Evolutionary conservation across 1,139 yeast genomes (phyloP), one percentile per base, ranked within the genome.

Genomic region (Ogataea hybrid): DNA sequence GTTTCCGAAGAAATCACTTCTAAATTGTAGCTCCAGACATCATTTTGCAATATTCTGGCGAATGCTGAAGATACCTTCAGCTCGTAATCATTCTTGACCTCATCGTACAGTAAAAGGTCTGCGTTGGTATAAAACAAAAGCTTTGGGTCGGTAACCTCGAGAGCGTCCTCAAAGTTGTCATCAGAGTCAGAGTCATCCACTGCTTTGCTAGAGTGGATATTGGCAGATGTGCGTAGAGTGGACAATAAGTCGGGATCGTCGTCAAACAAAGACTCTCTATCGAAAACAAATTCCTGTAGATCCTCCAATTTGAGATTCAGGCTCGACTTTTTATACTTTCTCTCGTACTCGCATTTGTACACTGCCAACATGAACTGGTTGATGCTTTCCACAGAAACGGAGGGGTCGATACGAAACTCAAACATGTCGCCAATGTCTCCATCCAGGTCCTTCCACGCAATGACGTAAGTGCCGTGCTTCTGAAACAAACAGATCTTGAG

Each of bases 371-470:
- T 77, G 59, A 92, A 92, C 35, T 71, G 69, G 23, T 82, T 83
- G 38, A 87, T 72, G 20, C 81, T 81, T 28, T 67, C 68, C 3
- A 67, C 56, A 23, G 81, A 71, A 7, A 83, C 77, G n/a, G 73
- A 72, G 35, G 75, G 75, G 48, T 81, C 88, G 42, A 89, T 77
- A 16, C 84, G 72, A 64, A 88, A 90, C 62, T 88, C 95, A 63
- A 84, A 89, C 47, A 73, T 68, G 58, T 90, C 97, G 12, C 90
- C 97, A n/a, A 72, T 70, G 53, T 88, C 96, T 23, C 96, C 96
- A 39, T 83, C 83, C 39, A 81, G 60, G 53, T 92, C 96, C 20
- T 69, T 69, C 98, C 98, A 92, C 0, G 81, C 71, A 33, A 92
- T 74, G 1, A 83, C 79, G 32, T 70, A 61, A 6, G 69, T 63